These are phyloP conservation scores for Echinochloa phyllopogon DNA, from an alignment of 176 grass and related monocot genomes.

Conservation along the genomic window DNA sequence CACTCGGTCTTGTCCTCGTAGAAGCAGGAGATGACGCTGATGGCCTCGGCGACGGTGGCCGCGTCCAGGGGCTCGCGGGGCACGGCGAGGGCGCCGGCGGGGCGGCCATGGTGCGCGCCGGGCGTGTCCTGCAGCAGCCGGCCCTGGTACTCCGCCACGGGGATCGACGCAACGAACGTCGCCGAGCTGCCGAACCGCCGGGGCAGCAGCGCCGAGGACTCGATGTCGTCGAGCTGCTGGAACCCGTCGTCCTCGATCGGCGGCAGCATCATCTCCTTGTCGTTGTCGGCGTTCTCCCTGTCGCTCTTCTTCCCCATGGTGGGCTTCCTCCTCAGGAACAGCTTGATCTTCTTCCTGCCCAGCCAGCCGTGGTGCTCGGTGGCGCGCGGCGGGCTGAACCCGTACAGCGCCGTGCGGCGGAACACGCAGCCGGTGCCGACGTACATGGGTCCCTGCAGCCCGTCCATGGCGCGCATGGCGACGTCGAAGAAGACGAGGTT, in stretches of 20 bases:
- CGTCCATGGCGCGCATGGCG: conserved; percentile 95
- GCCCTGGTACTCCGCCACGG: conserved; percentile 91
- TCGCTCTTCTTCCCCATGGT: conserved; percentile 91
- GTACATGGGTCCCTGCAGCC: conserved; percentile 92
- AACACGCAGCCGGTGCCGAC: conserved; percentile 95
- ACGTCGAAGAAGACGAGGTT: conserved; percentile 98
- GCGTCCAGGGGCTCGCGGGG: conserved; percentile 86
- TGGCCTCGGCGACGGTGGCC: conserved; percentile 76
- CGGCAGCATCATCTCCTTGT: conserved; percentile 62
- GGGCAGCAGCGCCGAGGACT: conserved; percentile 66
- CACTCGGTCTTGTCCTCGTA: conserved; percentile 96
- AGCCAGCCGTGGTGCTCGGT: conserved; percentile 95
- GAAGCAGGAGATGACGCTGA: conserved; percentile 92
- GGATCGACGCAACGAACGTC: conserved; percentile 73
- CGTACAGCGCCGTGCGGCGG: conserved; percentile 89
- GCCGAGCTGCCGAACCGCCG: conserved; percentile 77
- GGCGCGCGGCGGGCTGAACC: conserved; percentile 86
- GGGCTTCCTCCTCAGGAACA: conserved; percentile 57
- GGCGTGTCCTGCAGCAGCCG: conserved; percentile 82
- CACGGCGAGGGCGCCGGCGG: conserved; percentile 74
- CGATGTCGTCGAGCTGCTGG: conserved; percentile 59
- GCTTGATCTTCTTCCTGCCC: conserved; percentile 84
- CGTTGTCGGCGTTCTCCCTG: conserved; percentile 41
- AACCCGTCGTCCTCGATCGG: conserved; percentile 56
- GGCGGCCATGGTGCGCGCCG: conserved; percentile 71